Evolutionary conservation across 2,329 filamentous ascomycete species (phyloP), one percentile per base, ranked within the genome.

Genomic region (Diaporthe sp.): DNA sequence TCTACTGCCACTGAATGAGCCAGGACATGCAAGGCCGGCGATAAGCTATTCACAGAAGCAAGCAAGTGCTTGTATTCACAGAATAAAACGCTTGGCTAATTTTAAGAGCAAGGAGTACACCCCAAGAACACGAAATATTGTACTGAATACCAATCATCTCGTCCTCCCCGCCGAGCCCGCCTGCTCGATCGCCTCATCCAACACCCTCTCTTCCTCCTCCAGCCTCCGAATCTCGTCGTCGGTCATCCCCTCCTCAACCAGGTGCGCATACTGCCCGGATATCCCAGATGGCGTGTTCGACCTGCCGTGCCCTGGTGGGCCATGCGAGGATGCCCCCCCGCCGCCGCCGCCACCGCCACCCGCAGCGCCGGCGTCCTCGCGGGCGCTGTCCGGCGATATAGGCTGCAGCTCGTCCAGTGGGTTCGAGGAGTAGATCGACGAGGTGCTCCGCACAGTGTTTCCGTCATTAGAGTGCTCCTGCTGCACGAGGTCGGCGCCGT

Each of bases 171-270:
- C 50, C 75, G 59, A 63, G 19, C 80, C 84, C 4, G 84, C 85
- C 70, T 85, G 84, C 80, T 88, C 87, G 78, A 91, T 91, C 39
- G 88, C 90, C 19, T 84, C 87, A 72, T 91, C 90, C 47, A 92
- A 82, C 75, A 88, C 85, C 75, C 87, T 80, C 81, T 92, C 90
- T 78, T 91, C 89, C 75, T 90, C 89, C 78, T 90, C 89, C 55
- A 91, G 77, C 76, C 87, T 80, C 69, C 85, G 83, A 63, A 91
- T 88, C 79, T 91, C 88, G 0, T 88, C 89, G 12, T 84, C 83
- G 63, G 89, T 90, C 89, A 91, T 91, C 66, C 88, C 87, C n/a
- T 90, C 89, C 78, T 91, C 89, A 6, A 90, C 86, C 44, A 91
- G 80, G 75, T 90, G 88, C 25, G 86, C 85, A 59, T 89, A 87